Evolutionary conservation across 148 eudicot genomes (phyloP).

Genomic region (Dysphania ambrosioides): DNA sequence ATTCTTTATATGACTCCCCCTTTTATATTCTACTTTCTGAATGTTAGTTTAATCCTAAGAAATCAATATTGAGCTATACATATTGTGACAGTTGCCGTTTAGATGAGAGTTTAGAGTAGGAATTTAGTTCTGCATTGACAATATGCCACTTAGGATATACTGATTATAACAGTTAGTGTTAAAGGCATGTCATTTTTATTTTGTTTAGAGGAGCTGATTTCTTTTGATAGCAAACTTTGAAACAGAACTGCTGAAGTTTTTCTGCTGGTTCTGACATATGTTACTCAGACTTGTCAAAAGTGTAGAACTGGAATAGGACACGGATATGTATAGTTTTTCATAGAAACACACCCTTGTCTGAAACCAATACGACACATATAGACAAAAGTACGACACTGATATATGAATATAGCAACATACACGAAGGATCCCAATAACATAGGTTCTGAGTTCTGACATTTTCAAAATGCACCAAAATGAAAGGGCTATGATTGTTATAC

Average conservation of each 20-base stretch:
- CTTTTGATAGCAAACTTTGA: not conserved
- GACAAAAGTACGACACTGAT: too few relatives aligned
- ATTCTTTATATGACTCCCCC: not conserved
- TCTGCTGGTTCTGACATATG: not conserved
- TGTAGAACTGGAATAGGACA: not conserved
- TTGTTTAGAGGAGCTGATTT: too few relatives aligned
- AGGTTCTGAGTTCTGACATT: not conserved
- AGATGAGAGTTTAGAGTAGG: too few relatives aligned
- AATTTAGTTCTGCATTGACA: not conserved
- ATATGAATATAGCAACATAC: too few relatives aligned
- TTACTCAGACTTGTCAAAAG: not conserved
- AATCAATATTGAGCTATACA: not conserved
- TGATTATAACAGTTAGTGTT: too few relatives aligned
- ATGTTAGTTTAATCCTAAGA: not conserved
- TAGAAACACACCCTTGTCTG: too few relatives aligned
- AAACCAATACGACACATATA: too few relatives aligned
- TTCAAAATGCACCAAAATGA: not conserved
- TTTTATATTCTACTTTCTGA: not conserved
- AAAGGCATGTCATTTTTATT: too few relatives aligned
- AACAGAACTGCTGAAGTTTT: not conserved
- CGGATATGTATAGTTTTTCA: not conserved
- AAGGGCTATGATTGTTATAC: not conserved
- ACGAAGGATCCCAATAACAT: not conserved
- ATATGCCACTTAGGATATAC: not conserved
- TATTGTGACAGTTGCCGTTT: too few relatives aligned